These are phyloP conservation scores for Stellera chamaejasme DNA, from an alignment of 345 rosid species.

Conservation along the genomic window DNA sequence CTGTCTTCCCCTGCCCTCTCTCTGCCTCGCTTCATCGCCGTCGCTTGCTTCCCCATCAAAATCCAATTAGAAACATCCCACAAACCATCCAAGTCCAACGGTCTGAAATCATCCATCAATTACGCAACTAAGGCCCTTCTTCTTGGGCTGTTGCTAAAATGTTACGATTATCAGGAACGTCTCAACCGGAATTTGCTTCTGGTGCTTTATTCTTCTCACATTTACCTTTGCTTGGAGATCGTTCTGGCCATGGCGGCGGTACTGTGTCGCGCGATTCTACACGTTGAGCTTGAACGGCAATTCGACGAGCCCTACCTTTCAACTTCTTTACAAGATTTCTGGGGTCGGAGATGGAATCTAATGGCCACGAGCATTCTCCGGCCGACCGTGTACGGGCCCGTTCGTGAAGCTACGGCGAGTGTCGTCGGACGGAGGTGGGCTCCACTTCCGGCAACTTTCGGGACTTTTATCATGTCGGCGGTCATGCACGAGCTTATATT, in stretches of 20 bases:
- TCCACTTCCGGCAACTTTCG: constrained; percentile 24
- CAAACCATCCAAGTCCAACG: constrained; percentile 9
- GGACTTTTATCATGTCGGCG: constrained; percentile 41
- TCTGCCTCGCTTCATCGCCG: constrained; percentile 32
- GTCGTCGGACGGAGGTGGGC: constrained; percentile 32
- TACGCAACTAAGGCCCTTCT: constrained; percentile 29
- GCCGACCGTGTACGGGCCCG: constrained; percentile 53
- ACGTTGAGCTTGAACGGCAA: constrained; percentile 41
- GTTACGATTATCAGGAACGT: constrained; percentile 17
- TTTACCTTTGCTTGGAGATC: constrained; percentile 37
- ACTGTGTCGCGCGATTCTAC: constrained; percentile 22
- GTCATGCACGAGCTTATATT: constrained; percentile 62
- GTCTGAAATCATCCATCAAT: constrained; percentile 12
- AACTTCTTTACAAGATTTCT: constrained; percentile 68
- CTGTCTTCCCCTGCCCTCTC: constrained; percentile 26
- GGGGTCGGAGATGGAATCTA: constrained; percentile 76
- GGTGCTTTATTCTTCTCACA: constrained; percentile 29
- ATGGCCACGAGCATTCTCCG: constrained; percentile 44
- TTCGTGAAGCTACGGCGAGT: constrained; percentile 2
- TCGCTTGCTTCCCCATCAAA: constrained; percentile 56
- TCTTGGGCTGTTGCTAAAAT: constrained; percentile 17
- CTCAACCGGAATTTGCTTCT: constrained; percentile 26
- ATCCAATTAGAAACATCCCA: constrained; percentile 14
- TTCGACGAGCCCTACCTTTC: constrained; percentile 51
- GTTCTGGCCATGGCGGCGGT: constrained; percentile 26